A percentile compares a stretch with the other conserved stretches of the same genome.
These are phyloP conservation scores for Amanita pseudoporphyria DNA, from an alignment of 768 basidiomycete genomes.

Conservation along the genomic window DNA sequence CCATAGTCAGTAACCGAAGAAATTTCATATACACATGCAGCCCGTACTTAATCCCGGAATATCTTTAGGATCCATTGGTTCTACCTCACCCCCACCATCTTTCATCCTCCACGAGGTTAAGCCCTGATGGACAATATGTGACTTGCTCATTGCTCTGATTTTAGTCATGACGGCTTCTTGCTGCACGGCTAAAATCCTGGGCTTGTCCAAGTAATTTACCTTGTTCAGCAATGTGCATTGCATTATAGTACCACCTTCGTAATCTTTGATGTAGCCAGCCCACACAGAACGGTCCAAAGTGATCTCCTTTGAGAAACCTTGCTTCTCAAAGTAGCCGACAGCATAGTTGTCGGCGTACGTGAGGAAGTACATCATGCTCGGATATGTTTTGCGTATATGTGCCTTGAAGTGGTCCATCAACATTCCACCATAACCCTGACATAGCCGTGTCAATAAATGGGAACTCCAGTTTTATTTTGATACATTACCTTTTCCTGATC, in stretches of 20 bases:
- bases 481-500: conserved; percentile 87
- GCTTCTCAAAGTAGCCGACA: conserved; percentile 98
- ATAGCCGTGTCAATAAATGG: neutral
- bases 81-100: conserved; percentile 38
- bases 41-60: conserved; percentile 81
- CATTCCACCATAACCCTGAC: conserved; percentile 93
- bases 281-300: conserved; percentile 83
- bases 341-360: conserved; percentile 99
- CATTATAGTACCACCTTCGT: conserved; percentile 99
- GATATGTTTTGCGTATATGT: conserved; percentile 76
- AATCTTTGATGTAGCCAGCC: conserved; percentile 99
- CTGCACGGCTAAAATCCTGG: conserved; percentile 66
- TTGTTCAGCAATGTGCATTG: conserved; percentile 93
- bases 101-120: conserved; percentile 55
- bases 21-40: conserved; percentile 5
- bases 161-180: conserved; percentile 85
- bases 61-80: conserved; percentile 58
- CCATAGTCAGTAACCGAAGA: conserved; percentile 2
- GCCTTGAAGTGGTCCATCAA: conserved; percentile 98
- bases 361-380: conserved; percentile 87
- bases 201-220: conserved; percentile 81
- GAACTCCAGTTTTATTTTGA: neutral
- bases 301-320: conserved; percentile 98
- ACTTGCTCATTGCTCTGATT: conserved; percentile 77
- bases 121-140: conserved; percentile 80